Percentiles rank a stretch among this genome's conserved stretches.
These are phyloP conservation scores for Phoma herbarum DNA, from an alignment of 2,329 filamentous ascomycete genomes.

Conservation along the genomic window DNA sequence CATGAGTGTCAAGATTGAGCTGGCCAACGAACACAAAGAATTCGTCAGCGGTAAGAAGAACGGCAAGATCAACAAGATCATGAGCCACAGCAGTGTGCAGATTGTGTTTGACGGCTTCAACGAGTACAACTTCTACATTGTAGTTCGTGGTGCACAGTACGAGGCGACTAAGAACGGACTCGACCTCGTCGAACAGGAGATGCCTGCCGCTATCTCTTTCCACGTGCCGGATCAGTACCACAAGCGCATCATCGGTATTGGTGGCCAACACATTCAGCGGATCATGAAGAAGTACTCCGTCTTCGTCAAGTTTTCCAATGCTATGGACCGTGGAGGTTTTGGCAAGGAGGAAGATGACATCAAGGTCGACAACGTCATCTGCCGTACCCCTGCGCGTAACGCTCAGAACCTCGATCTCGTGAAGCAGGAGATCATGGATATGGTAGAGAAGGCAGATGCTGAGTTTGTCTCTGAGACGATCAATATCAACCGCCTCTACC, in stretches of 20 bases:
- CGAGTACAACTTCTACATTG: constrained; percentile 99
- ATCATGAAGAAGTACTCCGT: constrained; percentile 99
- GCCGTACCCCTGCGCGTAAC: constrained; percentile 94
- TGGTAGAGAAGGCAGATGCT: constrained; percentile 97
- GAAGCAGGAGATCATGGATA: constrained; percentile 98
- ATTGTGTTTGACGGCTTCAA: constrained; percentile 99
- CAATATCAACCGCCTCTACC: constrained; percentile 92
- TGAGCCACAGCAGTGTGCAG: constrained; percentile 99
- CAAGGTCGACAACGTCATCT: constrained; percentile 99
- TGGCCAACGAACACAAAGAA: constrained; percentile 99
- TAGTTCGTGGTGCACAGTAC: constrained; percentile 91
- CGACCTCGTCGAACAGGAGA: constrained; percentile 94
- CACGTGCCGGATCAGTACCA: constrained; percentile 99
- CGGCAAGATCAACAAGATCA: constrained; percentile 99
- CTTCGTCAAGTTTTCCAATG: constrained; percentile 99
- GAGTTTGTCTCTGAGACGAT: constrained; percentile 96
- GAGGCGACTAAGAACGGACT: constrained; percentile 94
- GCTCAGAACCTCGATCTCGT: constrained; percentile 96
- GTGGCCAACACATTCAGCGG: constrained; percentile 96
- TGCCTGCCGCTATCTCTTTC: constrained; percentile 99
- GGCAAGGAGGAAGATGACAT: constrained; percentile 97
- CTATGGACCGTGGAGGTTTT: constrained; percentile 94
- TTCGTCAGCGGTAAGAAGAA: constrained; percentile 99
- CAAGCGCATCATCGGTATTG: constrained; percentile 98
- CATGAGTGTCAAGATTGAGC: constrained; percentile 96